Conservation (phyloP, 768 basidiomycete species). For the Suillus plorans region DNA sequence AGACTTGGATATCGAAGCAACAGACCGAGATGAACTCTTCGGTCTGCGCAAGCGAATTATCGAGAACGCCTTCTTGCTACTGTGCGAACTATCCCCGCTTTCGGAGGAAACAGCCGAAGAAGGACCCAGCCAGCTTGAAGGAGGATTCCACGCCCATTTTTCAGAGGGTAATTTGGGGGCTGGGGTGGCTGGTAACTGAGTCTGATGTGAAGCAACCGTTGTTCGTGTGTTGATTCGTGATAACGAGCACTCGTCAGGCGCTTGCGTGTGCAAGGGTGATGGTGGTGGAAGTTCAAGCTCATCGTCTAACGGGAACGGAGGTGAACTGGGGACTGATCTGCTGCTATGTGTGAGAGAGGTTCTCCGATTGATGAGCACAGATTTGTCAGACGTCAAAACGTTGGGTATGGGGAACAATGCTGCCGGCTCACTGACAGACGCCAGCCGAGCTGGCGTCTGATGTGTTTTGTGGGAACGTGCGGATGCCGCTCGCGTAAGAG, state of each 20-base stretch:
- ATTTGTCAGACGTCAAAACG: background rate
- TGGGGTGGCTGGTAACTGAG: background rate
- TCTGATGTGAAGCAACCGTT: background rate
- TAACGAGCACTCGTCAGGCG: background rate
- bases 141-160: constrained; percentile 20
- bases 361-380: background rate
- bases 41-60: constrained; percentile 4
- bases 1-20: background rate
- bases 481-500: background rate
- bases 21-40: constrained; percentile 4
- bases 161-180: background rate
- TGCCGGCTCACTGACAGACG: background rate
- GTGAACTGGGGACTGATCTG: background rate
- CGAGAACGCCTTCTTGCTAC: background rate
- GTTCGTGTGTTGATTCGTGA: background rate
- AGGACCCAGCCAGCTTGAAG: constrained; percentile 26
- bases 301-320: too few relatives aligned
- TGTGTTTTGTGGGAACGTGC: background rate
- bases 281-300: background rate
- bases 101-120: constrained; percentile 6
- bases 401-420: background rate
- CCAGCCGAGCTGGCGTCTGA: background rate
- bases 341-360: background rate
- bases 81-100: background rate
- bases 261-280: background rate